Base-by-base conservation (phyloP, 176 grass and related monocot genomes). In the Zoysia pacifica region DNA sequence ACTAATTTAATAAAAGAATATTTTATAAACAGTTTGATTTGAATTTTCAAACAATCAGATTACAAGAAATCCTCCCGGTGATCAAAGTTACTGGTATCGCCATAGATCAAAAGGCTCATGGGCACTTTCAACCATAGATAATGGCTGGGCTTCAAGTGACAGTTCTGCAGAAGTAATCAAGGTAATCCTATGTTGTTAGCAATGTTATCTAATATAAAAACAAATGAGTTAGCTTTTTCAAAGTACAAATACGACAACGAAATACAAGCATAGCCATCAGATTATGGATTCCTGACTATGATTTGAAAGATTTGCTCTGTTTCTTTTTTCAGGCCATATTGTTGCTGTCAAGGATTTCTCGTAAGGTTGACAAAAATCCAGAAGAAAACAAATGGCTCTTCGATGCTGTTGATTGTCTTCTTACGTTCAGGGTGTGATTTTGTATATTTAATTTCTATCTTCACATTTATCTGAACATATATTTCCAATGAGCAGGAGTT, bases 71-170 rank as follows among this genome's bases (percentile, higher is more conserved):
- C 79, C 49, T 74, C 82, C 87, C 2, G 76, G 77, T 1, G 49
- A 89, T 18, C 76, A 63, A 70, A 72, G 9, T 14, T 42, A 58
- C 4, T 85, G 75, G 75, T 79, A 71, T 14, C 82, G 87, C 40
- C 87, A 89, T 14, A 72, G 60, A 47, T 72, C 87, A 2, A 84
- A 89, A 63, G 87, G 87, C 70, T 42, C 72, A 44, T 89, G 87
- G 82, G 37, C 77, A 6, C 74, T 89, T 9, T 89, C 87, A 1
- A 89, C 77, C 7, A 28, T 49, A 67, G 87, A 89, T 64, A 62
- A 85, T 52, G 72, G 87, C 1, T 89, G 87, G 87, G 66, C 49
- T 13, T 65, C 63, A 10, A 67, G 41, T 15, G 87, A 89, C 14
- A 16, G 0, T 62, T 45, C 49, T 19, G 54, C 78, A 0, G 87